Evolutionary conservation across 257 asterid species (phyloP).

Genomic region (Solanum bukasovii): DNA sequence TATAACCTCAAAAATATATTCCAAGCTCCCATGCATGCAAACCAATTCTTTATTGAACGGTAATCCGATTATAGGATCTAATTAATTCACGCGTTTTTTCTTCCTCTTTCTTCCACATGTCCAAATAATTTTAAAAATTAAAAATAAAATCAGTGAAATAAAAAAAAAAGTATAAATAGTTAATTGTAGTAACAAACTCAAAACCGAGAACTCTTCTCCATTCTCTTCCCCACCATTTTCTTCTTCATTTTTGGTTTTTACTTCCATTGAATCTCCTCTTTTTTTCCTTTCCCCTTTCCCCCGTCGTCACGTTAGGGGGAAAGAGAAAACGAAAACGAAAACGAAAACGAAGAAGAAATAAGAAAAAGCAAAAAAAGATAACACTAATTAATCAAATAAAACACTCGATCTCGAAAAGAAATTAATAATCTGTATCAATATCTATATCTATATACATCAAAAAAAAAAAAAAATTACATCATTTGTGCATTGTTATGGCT

Average conservation of each 20-base stretch:
- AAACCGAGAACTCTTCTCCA: slow-evolving; percentile 1
- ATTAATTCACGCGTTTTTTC: background rate
- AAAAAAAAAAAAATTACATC: background rate
- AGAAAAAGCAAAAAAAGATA: background rate
- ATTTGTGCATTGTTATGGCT: background rate
- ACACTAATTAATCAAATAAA: background rate
- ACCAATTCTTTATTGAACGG: background rate
- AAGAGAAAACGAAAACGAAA: background rate
- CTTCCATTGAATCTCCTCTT: background rate
- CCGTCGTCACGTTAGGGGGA: background rate
- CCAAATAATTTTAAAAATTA: background rate
- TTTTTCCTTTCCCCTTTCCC: background rate
- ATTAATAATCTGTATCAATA: no score
- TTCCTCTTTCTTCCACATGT: background rate
- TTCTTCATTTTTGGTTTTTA: background rate
- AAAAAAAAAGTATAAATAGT: background rate
- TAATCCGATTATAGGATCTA: background rate
- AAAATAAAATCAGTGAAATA: background rate
- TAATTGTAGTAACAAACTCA: background rate
- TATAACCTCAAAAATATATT: background rate
- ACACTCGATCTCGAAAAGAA: background rate
- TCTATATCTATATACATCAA: background rate
- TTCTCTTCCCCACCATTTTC: background rate
- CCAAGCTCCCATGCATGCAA: background rate
- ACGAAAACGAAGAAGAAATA: background rate